Evolutionary conservation across 306 rosid genomes (phyloP).

Genomic region (Trifolium fragiferum): DNA sequence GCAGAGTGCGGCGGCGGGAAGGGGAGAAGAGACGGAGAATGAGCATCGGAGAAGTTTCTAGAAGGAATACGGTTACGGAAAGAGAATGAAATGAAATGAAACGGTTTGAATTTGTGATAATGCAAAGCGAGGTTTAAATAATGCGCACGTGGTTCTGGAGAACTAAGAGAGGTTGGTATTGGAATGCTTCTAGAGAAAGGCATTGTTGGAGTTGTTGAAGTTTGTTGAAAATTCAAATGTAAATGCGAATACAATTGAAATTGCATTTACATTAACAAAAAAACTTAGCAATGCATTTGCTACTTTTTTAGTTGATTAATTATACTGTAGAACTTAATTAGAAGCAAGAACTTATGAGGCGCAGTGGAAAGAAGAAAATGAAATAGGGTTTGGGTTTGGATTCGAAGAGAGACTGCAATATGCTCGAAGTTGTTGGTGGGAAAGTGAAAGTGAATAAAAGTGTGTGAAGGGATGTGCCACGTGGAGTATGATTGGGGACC

Average conservation of each 20-base stretch:
- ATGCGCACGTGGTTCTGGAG: neutral
- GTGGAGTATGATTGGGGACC: no score
- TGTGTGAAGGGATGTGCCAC: no score
- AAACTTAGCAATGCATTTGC: neutral
- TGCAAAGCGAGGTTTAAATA: neutral
- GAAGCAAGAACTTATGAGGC: neutral
- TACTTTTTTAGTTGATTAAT: no score
- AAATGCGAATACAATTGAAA: neutral
- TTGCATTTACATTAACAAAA: neutral
- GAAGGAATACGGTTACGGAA: neutral
- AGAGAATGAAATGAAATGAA: neutral
- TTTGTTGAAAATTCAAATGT: neutral
- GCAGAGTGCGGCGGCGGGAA: slow-evolving; percentile 2
- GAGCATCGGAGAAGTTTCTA: neutral
- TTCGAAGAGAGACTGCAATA: neutral
- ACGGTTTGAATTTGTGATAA: neutral
- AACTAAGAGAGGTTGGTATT: neutral
- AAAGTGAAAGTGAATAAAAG: neutral
- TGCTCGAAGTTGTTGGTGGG: neutral
- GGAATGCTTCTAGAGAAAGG: neutral
- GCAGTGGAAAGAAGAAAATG: no score
- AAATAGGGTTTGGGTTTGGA: neutral
- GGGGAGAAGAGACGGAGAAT: neutral
- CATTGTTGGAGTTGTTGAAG: neutral
- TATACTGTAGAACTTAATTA: no score